phyloP scores from a whole-genome alignment of 257 asterid genomes.

The Solanum ossicruentum region DNA sequence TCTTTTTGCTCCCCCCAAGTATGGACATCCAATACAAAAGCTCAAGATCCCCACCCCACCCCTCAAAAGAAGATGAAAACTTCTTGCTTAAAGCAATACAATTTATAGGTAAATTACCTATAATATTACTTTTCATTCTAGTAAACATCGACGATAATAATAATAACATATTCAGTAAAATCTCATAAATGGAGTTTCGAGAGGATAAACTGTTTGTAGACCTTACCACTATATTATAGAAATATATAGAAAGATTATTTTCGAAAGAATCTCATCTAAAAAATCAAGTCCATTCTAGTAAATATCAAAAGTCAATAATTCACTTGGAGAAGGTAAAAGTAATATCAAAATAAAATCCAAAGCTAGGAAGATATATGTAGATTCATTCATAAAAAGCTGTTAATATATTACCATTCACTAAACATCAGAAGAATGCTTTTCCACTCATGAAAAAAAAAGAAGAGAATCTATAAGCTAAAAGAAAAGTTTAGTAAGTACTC shows the following conservation, averaged over 20 bases:
- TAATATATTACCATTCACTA: neutral
- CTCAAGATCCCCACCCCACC: no score
- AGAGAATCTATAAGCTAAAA: conserved; percentile 1
- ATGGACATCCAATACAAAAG: neutral
- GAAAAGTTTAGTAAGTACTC: neutral
- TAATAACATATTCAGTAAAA: no score
- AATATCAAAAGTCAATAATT: neutral
- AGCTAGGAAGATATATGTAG: neutral
- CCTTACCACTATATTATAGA: no score
- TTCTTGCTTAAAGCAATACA: neutral
- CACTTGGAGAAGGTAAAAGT: neutral
- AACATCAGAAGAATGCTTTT: neutral
- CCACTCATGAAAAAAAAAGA: neutral
- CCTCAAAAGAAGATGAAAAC: neutral
- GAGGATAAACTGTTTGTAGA: no score
- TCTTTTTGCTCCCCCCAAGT: neutral
- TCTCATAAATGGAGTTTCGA: accelerated
- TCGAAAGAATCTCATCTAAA: no score
- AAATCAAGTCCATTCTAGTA: neutral
- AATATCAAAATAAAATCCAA: neutral
- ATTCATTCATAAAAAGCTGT: neutral
- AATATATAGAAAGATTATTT: no score
- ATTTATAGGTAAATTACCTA: neutral
- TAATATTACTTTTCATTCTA: neutral
- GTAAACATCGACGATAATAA: neutral